Conservation (phyloP, 2,329 filamentous ascomycete species). For the Aspergillus melleus region DNA sequence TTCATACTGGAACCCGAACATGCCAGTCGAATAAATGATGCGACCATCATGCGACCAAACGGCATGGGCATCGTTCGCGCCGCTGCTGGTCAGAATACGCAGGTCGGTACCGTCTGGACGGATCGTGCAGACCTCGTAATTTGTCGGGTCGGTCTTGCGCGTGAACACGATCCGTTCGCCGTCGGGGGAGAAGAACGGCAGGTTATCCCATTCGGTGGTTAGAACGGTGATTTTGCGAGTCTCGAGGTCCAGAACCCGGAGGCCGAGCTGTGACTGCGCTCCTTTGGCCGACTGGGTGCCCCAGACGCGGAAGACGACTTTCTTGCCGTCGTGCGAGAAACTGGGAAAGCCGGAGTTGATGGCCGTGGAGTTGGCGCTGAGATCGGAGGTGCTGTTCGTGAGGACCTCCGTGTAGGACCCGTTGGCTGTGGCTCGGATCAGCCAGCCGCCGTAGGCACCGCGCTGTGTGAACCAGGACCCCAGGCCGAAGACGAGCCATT, state of each 20-base stretch:
- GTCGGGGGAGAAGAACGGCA: constrained; percentile 42
- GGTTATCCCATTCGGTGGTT: constrained; percentile 42
- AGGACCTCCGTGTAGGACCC: constrained; percentile 31
- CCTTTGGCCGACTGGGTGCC: constrained; percentile 17
- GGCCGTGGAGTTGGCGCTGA: constrained; percentile 11
- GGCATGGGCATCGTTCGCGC: constrained; percentile 47
- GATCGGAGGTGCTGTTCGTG: constrained; percentile 29
- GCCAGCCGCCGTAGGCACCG: constrained; percentile 20
- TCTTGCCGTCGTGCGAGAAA: constrained; percentile 38
- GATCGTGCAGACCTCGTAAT: constrained; percentile 46
- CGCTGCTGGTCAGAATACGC: constrained; percentile 32
- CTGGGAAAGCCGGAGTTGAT: constrained; percentile 44
- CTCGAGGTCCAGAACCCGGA: constrained; percentile 31
- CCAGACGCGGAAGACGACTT: constrained; percentile 40
- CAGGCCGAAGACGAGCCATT: constrained; percentile 42
- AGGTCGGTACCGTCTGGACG: constrained; percentile 42
- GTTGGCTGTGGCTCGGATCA: constrained; percentile 26
- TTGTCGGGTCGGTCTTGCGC: constrained; percentile 32
- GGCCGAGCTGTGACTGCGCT: constrained; percentile 25
- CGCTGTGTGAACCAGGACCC: constrained; percentile 44
- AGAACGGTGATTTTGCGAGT: constrained; percentile 32
- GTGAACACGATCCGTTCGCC: constrained; percentile 43
- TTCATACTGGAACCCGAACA: constrained; percentile 49
- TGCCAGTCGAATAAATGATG: constrained; percentile 44
- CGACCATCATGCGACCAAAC: constrained; percentile 46